Evolutionary conservation across 1,139 yeast genomes (phyloP), one percentile per base, ranked within the genome.

Genomic region (Hemisphaericaspora subhashii): DNA sequence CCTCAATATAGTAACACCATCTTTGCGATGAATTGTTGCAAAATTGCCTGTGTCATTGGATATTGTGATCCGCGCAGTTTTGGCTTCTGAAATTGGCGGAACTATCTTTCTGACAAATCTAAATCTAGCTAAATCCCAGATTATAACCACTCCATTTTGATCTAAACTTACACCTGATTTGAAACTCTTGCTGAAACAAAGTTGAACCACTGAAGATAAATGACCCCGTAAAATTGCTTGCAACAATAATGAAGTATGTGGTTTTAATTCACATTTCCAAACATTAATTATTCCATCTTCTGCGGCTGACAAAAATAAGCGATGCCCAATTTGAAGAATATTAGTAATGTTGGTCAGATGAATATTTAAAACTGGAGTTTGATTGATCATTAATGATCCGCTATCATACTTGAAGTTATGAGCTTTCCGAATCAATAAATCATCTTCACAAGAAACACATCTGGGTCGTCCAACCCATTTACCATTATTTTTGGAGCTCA

Each of bases 81-180:
- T 48, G 5, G 31, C 37, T 1, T 13, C 9, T 4, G 29, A 29
- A 1, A 44, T 33, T 1, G 54, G 47, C 5, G 55, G 51, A 3
- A 41, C 22, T 2, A 83, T 52, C 35, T 62, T 60, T 39, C 84
- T 58, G 9, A 84, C 72, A 36, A 71, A 67, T 37, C 68, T 71
- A 40, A 66, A 68, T 23, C 81, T 58, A 0, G 78, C 68, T 31
- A 77, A 51, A 49, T 84, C 86, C 90, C 90, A 83, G 5, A 77
- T 45, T 18, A 69, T 72, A 3, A 75, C 75, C 2, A 56, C 53
- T 0, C 89, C 86, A 3, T 53, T 57, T 0, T 36, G 43, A 53
- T 83, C 88, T 14, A 76, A 54, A 40, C 81, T 74, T 9, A 81
- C 43, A 3, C 82, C 65, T 3, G 74, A 56, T 37, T 79, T 77